These are phyloP conservation scores for Colletotrichum trifolii DNA, from an alignment of 2,329 filamentous ascomycete genomes.

Conservation along the genomic window DNA sequence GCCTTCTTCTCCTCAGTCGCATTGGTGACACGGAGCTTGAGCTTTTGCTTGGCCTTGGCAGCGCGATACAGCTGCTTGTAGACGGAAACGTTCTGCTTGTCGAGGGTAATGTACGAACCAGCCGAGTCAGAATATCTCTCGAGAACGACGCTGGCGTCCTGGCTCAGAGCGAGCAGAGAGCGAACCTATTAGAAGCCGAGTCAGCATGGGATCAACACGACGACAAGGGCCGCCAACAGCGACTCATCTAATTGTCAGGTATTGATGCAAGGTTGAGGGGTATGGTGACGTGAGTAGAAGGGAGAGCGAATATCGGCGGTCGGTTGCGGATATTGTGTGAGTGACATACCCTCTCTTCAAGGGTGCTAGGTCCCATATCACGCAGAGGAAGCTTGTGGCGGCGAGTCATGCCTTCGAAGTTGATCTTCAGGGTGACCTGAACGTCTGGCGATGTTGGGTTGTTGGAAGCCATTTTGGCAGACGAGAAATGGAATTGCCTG, in stretches of 20 bases:
- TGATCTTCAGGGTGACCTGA: conserved; percentile 82
- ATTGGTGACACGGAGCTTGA: conserved; percentile 81
- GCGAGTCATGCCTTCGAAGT: conserved; percentile 78
- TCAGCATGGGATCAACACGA: conserved; percentile 5
- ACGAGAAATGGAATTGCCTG: neutral
- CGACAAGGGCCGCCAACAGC: neutral
- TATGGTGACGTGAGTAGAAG: neutral
- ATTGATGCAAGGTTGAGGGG: neutral
- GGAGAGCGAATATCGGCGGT: neutral
- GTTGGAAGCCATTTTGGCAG: conserved; percentile 26
- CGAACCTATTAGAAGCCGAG: conserved; percentile 67
- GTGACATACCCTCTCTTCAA: conserved; percentile 85
- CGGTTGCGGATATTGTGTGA: neutral
- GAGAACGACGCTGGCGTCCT: conserved; percentile 73
- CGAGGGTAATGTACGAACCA: conserved; percentile 81
- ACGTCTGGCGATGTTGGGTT: conserved; percentile 36
- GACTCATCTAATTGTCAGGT: neutral
- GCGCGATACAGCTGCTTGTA: conserved; percentile 98
- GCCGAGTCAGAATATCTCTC: conserved; percentile 97
- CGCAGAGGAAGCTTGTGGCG: conserved; percentile 91
- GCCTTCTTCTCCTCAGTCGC: conserved; percentile 44
- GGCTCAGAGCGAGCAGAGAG: conserved; percentile 71
- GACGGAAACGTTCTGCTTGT: conserved; percentile 80
- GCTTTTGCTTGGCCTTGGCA: conserved; percentile 97
- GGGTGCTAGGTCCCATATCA: conserved; percentile 78